Conservation (phyloP, 1,139 yeast species). For the Debaryomyces singareniensis region DNA sequence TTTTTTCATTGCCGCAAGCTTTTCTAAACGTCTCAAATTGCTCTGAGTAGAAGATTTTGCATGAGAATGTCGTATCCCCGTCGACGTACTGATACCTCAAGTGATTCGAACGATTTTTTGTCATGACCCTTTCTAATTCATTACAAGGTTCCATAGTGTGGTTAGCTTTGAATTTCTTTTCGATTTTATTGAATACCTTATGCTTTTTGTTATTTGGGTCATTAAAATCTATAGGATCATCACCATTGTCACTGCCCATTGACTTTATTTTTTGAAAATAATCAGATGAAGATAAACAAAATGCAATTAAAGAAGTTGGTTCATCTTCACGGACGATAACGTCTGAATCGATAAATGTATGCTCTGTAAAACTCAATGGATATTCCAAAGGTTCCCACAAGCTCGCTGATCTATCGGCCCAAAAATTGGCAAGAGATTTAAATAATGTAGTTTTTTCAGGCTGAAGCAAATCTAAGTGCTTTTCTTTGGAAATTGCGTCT, state of each 20-base stretch:
- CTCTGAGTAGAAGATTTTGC: slow-evolving; percentile 92
- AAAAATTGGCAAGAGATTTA: slow-evolving; percentile 80
- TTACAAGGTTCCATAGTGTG: slow-evolving; percentile 14
- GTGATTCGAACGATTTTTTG: slow-evolving; percentile 81
- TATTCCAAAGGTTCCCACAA: slow-evolving; percentile 90
- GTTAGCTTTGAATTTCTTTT: slow-evolving; percentile 32
- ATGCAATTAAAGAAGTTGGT: slow-evolving; percentile 91
- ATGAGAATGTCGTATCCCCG: slow-evolving; percentile 74
- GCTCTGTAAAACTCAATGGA: slow-evolving; percentile 77
- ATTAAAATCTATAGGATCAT: slow-evolving; percentile 8
- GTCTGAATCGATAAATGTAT: slow-evolving; percentile 88
- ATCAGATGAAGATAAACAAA: slow-evolving; percentile 81
- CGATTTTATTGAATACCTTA: slow-evolving; percentile 35
- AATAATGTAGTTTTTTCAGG: slow-evolving; percentile 72
- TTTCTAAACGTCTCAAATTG: slow-evolving; percentile 92
- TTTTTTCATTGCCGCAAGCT: slow-evolving; percentile 72
- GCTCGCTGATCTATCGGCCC: slow-evolving; percentile 97
- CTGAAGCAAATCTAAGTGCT: slow-evolving; percentile 24
- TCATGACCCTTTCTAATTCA: slow-evolving; percentile 61
- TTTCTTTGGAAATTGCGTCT: slow-evolving; percentile 4
- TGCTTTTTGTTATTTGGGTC: slow-evolving; percentile 29
- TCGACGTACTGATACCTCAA: slow-evolving; percentile 87
- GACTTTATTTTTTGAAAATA: slow-evolving; percentile 59
- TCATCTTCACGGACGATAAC: slow-evolving; percentile 95
- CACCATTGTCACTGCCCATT: slow-evolving; percentile 19